A percentile compares a stretch with the other conserved stretches of the same genome.
phyloP scores from a whole-genome alignment of 148 eudicot genomes.

The Rhododendron molle region DNA sequence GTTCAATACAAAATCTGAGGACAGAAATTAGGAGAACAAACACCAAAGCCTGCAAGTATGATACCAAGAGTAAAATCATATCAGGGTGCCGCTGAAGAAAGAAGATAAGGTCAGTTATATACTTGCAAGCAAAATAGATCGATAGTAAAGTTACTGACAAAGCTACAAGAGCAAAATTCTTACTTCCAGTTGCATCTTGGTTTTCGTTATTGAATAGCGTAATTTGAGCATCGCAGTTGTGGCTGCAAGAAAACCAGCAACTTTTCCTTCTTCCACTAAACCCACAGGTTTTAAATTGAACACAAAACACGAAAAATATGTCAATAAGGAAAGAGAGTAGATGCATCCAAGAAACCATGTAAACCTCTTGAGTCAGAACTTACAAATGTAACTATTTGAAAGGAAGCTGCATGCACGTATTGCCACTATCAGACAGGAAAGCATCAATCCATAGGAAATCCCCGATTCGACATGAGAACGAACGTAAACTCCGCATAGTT shows the following conservation, averaged over 20 bases:
- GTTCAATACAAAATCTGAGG: slow-evolving; percentile 64
- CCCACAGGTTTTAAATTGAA: slow-evolving; percentile 17
- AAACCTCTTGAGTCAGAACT: slow-evolving; percentile 27
- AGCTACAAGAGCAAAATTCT: slow-evolving; percentile 18
- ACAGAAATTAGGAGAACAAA: slow-evolving; percentile 47
- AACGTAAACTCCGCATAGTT: slow-evolving; percentile 21
- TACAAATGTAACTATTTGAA: slow-evolving; percentile 90
- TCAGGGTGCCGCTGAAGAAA: background rate
- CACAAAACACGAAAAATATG: slow-evolving; percentile 13
- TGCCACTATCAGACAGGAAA: slow-evolving; percentile 49
- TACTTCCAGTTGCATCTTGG: slow-evolving; percentile 64
- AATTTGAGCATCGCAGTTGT: slow-evolving; percentile 57
- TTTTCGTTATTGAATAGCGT: slow-evolving; percentile 51
- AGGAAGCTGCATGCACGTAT: slow-evolving; percentile 84
- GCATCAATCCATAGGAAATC: slow-evolving; percentile 34
- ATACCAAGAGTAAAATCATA: background rate
- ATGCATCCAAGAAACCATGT: slow-evolving; percentile 2
- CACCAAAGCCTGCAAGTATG: slow-evolving; percentile 52
- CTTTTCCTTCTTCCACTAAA: slow-evolving; percentile 96
- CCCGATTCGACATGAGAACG: slow-evolving; percentile 22
- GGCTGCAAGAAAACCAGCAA: slow-evolving; percentile 70
- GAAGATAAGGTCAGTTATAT: no score
- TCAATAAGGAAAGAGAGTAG: slow-evolving; percentile 13
- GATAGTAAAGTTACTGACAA: background rate
- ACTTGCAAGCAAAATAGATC: background rate